Conservation (phyloP, 225 moss, liverwort and hornwort species). For the Lunularia cruciata region DNA sequence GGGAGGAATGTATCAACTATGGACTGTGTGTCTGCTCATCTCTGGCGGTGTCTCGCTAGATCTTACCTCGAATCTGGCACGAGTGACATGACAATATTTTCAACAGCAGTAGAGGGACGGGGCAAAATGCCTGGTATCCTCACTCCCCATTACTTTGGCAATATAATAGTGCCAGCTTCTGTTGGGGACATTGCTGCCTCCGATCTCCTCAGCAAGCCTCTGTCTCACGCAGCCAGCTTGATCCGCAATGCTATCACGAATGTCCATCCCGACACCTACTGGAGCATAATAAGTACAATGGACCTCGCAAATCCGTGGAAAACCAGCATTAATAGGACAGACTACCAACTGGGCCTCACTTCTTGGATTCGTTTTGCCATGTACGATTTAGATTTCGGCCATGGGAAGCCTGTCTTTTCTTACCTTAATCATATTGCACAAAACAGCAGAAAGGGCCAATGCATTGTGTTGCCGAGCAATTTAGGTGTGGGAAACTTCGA, state of each 20-base stretch:
- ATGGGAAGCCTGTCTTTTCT: slow-evolving; percentile 3
- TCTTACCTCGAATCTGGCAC: slow-evolving; percentile 15
- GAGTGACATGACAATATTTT: slow-evolving; percentile 30
- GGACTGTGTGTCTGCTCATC: slow-evolving; percentile 42
- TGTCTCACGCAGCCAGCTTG: slow-evolving; percentile 30
- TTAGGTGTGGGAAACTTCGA: slow-evolving; percentile 24
- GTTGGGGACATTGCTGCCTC: slow-evolving; percentile 28
- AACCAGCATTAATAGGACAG: slow-evolving; percentile 34
- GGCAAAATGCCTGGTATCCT: slow-evolving; percentile 24
- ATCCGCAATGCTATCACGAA: slow-evolving; percentile 28
- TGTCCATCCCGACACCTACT: slow-evolving; percentile 30
- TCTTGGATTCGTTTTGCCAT: slow-evolving; percentile 37
- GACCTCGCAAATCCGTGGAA: slow-evolving; percentile 45
- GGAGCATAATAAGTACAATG: slow-evolving; percentile 40
- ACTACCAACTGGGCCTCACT: slow-evolving; percentile 30
- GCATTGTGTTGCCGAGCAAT: slow-evolving; percentile 16
- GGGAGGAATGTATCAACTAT: slow-evolving; percentile 25
- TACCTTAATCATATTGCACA: slow-evolving; percentile 20
- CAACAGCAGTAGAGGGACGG: slow-evolving; percentile 44
- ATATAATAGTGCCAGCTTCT: slow-evolving; percentile 28
- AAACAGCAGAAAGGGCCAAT: slow-evolving; percentile 28
- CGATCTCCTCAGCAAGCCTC: slow-evolving; percentile 22
- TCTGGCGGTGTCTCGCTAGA: slow-evolving; percentile 39
- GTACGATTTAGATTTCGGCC: slow-evolving; percentile 33
- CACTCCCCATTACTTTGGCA: slow-evolving; percentile 35